Evolutionary conservation across 495 filamentous ascomycete genomes (phyloP).

Genomic region (Evansstolkia leycettana): DNA sequence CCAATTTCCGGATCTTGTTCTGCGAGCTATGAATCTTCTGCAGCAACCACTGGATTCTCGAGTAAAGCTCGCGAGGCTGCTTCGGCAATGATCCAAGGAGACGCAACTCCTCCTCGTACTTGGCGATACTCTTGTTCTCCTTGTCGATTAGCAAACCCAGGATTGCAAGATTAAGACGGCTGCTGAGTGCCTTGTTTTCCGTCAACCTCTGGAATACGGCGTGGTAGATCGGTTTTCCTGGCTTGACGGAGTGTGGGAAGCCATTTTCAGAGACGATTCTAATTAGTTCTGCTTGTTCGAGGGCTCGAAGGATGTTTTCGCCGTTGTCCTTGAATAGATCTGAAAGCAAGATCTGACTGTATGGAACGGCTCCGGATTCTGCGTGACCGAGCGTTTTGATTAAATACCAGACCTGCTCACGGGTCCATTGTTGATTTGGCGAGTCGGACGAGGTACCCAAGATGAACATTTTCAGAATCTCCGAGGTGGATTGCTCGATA

Average conservation of each 20-base stretch:
- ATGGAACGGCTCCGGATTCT: slow-evolving; percentile 47
- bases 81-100: slow-evolving; percentile 49
- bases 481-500: slow-evolving; percentile 71
- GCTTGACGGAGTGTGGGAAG: slow-evolving; percentile 61
- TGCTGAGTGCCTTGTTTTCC: slow-evolving; percentile 57
- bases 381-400: slow-evolving; percentile 55
- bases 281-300: slow-evolving; percentile 84
- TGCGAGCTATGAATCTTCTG: slow-evolving; percentile 61
- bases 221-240: slow-evolving; percentile 78
- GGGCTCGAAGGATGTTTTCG: slow-evolving; percentile 60
- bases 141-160: slow-evolving; percentile 52
- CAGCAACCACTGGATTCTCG: slow-evolving; percentile 58
- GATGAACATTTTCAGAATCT: slow-evolving; percentile 90
- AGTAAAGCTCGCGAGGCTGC: slow-evolving; percentile 47
- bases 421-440: slow-evolving; percentile 48
- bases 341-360: slow-evolving; percentile 70
- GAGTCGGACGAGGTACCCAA: slow-evolving; percentile 37
- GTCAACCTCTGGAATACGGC: slow-evolving; percentile 65
- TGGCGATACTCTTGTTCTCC: slow-evolving; percentile 65
- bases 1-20: slow-evolving; percentile 60
- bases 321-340: slow-evolving; percentile 56
- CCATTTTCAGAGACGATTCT: slow-evolving; percentile 59
- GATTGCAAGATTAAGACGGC: slow-evolving; percentile 62
- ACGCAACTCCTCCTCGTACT: slow-evolving; percentile 66
- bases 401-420: slow-evolving; percentile 82